phyloP scores from a whole-genome alignment of 2,329 filamentous ascomycete species.

The Drechslerella dactyloides region DNA sequence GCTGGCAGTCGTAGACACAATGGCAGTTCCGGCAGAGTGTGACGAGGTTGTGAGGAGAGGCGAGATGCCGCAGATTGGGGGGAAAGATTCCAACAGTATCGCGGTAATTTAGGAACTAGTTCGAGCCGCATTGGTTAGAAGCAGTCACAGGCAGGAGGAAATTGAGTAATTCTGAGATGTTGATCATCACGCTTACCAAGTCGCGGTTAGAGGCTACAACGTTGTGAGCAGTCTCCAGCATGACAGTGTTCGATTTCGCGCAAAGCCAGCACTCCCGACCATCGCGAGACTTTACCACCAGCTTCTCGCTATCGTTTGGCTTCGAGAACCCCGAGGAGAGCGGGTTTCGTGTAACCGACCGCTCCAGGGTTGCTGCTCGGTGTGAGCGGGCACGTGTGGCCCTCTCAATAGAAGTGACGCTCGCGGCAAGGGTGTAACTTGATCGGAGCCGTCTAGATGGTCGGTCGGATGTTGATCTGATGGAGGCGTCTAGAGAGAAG shows the following conservation, averaged over 20 bases:
- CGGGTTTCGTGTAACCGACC: conserved; percentile 46
- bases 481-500: conserved; percentile 43
- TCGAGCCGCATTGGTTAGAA: conserved; percentile 28
- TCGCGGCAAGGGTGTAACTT: conserved; percentile 42
- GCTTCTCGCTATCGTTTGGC: conserved; percentile 46
- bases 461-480: conserved; percentile 37
- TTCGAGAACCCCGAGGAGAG: conserved; percentile 45
- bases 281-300: conserved; percentile 43
- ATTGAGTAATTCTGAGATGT: not conserved
- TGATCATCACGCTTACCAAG: conserved; percentile 23
- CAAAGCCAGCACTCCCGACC: conserved; percentile 47
- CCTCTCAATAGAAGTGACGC: conserved; percentile 40
- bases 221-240: conserved; percentile 46
- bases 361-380: conserved; percentile 21
- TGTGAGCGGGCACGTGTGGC: conserved; percentile 32
- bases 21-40: conserved; percentile 48
- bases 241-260: conserved; percentile 34
- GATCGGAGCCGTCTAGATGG: conserved; percentile 35
- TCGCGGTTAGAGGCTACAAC: conserved; percentile 47
- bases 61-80: conserved; percentile 44
- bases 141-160: conserved; percentile 23
- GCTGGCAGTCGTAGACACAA: conserved; percentile 45
- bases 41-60: conserved; percentile 46
- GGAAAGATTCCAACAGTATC: conserved; percentile 46
- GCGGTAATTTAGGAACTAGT: conserved; percentile 43